Evolutionary conservation across 2,329 filamentous ascomycete species (phyloP).

Genomic region (Grosmannia serpens): DNA sequence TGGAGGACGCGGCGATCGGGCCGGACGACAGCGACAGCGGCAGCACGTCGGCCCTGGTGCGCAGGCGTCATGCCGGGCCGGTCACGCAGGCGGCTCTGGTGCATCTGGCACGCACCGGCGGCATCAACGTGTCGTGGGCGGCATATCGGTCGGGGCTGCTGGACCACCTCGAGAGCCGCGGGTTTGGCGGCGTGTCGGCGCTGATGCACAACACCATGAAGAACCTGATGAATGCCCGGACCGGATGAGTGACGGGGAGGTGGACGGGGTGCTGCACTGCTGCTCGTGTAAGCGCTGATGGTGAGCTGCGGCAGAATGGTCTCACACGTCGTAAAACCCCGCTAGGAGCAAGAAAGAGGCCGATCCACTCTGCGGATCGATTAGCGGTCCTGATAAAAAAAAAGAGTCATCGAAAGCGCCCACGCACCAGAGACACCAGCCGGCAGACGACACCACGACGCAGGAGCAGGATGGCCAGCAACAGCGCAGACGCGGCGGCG

Average conservation of each 20-base stretch:
- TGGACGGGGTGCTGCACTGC: background rate
- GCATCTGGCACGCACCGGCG: conserved; percentile 52
- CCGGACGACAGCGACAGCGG: conserved; percentile 13
- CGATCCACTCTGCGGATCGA: too few relatives aligned
- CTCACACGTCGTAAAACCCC: background rate
- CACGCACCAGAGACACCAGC: background rate
- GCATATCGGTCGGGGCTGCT: conserved; percentile 67
- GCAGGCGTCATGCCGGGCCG: conserved; percentile 50
- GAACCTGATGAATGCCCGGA: conserved; percentile 43
- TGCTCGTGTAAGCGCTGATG: too few relatives aligned
- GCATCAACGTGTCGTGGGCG: conserved; percentile 56
- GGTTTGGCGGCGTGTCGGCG: conserved; percentile 53
- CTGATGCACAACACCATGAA: conserved; percentile 77
- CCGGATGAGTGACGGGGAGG: background rate
- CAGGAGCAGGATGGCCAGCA: background rate
- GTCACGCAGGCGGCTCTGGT: conserved; percentile 57
- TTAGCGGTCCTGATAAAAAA: too few relatives aligned
- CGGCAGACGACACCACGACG: background rate
- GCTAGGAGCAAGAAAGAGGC: background rate
- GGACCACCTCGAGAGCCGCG: conserved; percentile 50
- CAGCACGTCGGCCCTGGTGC: conserved; percentile 15
- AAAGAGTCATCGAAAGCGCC: background rate
- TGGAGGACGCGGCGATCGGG: conserved; percentile 44
- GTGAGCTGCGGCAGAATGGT: background rate
- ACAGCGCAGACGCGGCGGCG: background rate